Percentiles rank a stretch among this genome's conserved stretches.
Conservation (phyloP, 2,329 filamentous ascomycete species). For the Colletotrichum sp. region DNA sequence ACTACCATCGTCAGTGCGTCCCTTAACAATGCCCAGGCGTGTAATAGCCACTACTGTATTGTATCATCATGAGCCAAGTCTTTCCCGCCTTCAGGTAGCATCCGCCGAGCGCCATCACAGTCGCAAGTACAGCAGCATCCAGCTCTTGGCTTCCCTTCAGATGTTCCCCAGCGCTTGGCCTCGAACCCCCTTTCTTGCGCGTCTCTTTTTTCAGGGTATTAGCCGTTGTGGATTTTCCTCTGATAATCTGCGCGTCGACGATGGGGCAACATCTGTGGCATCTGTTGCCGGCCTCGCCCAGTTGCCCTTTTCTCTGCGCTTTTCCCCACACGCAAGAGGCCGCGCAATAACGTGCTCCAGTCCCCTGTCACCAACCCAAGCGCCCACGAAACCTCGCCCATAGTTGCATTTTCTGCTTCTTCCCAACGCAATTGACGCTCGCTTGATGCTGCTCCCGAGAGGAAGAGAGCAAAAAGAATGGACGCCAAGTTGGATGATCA, state of each 20-base stretch:
- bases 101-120: background rate
- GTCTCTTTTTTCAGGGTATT: background rate
- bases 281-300: background rate
- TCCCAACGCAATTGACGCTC: background rate
- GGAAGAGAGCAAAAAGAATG: background rate
- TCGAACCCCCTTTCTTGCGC: background rate
- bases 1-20: conserved; percentile 5
- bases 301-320: background rate
- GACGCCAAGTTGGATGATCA: background rate
- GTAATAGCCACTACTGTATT: background rate
- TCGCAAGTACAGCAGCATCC: background rate
- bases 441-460: background rate
- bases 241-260: background rate
- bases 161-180: background rate
- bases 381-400: background rate
- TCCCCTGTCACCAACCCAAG: background rate
- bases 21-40: background rate
- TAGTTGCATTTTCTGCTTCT: background rate
- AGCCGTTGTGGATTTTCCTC: background rate
- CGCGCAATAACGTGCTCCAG: background rate
- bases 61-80: background rate
- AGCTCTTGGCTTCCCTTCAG: background rate
- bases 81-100: background rate
- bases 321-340: background rate
- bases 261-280: background rate